Base-by-base conservation (phyloP, 2,329 filamentous ascomycete genomes). In the Didymella exigua region DNA sequence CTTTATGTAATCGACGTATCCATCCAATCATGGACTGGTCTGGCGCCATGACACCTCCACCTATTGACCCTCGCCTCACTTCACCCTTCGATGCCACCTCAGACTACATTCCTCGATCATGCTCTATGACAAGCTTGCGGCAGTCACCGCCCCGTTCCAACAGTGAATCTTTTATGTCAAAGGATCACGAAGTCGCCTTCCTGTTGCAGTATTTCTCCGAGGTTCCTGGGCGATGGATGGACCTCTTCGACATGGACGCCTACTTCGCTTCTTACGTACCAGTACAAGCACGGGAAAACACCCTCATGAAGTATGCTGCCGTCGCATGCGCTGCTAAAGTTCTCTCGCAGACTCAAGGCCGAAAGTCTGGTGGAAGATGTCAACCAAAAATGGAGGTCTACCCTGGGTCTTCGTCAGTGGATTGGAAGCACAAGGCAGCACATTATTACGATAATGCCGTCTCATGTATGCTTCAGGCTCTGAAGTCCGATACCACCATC, bases 251-350 rank as follows among this genome's bases (percentile, higher is more conserved):
- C 59, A 72, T 82, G 29, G 82, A 81, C 5, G 82, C 79, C 34
- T 86, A 86, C 66, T 88, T 87, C 54, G 79, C 82, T 3, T 83
- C 82, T 21, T 79, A 84, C 47, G 82, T 87, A 18, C 84, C 84
- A 1, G 78, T 86, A 2, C 82, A 82, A 64, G 82, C 85, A 11
- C 69, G 74, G 4, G 76, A 79, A 27, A 80, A 82, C 47, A 76
- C 79, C n/a, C 66, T 81, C 43, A 74, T 81, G 34, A 78, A 78
- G 46, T 81, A 81, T 63, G 82, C 85, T 7, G 82, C 84, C 8
- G 84, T 85, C 56, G 84, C 85, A 19, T 85, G 85, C 58, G 81
- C 84, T 5, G 85, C 84, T 11, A 88, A 87, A 65, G 82, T 86
- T 60, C 76, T 86, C 16, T 81, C 81, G 16, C 79, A 81, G 34